Base-by-base conservation (phyloP, 108 stramenopile species). In the Conticribra weissflogii region DNA sequence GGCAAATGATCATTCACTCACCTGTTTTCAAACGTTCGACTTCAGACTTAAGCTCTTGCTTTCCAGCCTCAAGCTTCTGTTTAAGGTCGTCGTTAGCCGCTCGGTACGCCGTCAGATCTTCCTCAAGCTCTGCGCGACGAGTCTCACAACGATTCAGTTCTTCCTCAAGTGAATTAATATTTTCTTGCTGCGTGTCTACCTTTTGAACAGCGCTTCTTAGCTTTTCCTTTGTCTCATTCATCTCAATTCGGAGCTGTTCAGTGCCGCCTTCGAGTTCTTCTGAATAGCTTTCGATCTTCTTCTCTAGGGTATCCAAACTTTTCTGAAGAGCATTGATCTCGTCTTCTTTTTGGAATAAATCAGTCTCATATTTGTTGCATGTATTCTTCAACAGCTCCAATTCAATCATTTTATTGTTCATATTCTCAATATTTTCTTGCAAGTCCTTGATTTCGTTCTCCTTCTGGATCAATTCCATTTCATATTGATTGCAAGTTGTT, bases 21-120 rank as follows among this genome's bases (percentile, higher is more conserved):
- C 36, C 36, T 31, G 62, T 1, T 54, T 72, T 72, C 0, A 72
- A 60, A 0, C 62, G 59, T 23, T 72, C 71, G 22, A 63, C 53
- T 48, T 72, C 71, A 30, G 32, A 25, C 15, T 63, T 72, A 0
- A 72, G 28, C 18, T 62, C 44, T 46, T 67, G 66, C 16, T 67
- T 67, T 54, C 31, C 50, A 31, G 14, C 15, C 51, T 41, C 36
- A 12, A 41, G 36, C 12, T 41, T 41, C 12, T 41, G 36, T 41
- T 41, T 41, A 5, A 41, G 12, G 8, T 41, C 36, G 8, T 41
- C 36, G 12, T 41, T 41, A 12, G 36, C 36, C 12, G 5, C 36
- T 9, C 36, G 36, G 12, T 41, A 41, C 12, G 8, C 12, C 36
- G 5, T 12, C 36, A 41, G 12, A 9, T 41, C 36, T 41, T 41